These are phyloP conservation scores for Kalanchoe fedtschenkoi DNA, from an alignment of 164 flowering plant genomes.

Conservation along the genomic window DNA sequence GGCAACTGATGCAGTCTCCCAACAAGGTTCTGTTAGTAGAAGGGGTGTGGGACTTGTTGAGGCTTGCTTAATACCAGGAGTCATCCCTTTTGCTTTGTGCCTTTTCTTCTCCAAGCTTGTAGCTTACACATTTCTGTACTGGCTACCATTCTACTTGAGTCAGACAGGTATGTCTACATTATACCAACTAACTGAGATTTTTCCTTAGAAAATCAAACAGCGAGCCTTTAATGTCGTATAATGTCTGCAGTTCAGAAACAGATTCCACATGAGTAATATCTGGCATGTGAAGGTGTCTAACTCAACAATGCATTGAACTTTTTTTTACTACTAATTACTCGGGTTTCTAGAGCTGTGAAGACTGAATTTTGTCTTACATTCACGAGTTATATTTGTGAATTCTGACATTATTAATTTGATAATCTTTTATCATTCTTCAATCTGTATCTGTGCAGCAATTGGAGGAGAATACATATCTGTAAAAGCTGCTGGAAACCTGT, in stretches of 20 bases:
- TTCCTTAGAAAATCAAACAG: too few species aligned
- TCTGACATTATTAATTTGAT: not conserved
- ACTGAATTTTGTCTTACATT: too few species aligned
- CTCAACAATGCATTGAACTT: too few species aligned
- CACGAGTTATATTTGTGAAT: too few species aligned
- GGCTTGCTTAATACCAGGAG: slow-evolving; percentile 85
- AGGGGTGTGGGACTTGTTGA: slow-evolving; percentile 52
- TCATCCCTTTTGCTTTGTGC: slow-evolving; percentile 79
- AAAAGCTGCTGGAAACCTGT: slow-evolving; percentile 85
- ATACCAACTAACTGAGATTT: not conserved
- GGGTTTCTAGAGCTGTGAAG: too few species aligned
- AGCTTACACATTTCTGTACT: slow-evolving; percentile 88
- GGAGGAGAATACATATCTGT: slow-evolving; percentile 77
- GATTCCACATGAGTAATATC: too few species aligned
- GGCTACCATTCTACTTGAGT: slow-evolving; percentile 89
- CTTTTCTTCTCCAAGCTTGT: slow-evolving; percentile 91
- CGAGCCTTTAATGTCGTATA: too few species aligned
- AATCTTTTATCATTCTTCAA: not conserved
- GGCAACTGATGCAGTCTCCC: too few species aligned
- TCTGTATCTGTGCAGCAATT: slow-evolving; percentile 49
- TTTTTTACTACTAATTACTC: too few species aligned
- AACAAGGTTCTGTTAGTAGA: slow-evolving; percentile 22
- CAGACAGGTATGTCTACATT: slow-evolving; percentile 55
- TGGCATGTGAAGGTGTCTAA: too few species aligned
- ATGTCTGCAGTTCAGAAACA: too few species aligned